Conservation (phyloP, 2,329 filamentous ascomycete genomes). For the Diplocarpon mali region DNA sequence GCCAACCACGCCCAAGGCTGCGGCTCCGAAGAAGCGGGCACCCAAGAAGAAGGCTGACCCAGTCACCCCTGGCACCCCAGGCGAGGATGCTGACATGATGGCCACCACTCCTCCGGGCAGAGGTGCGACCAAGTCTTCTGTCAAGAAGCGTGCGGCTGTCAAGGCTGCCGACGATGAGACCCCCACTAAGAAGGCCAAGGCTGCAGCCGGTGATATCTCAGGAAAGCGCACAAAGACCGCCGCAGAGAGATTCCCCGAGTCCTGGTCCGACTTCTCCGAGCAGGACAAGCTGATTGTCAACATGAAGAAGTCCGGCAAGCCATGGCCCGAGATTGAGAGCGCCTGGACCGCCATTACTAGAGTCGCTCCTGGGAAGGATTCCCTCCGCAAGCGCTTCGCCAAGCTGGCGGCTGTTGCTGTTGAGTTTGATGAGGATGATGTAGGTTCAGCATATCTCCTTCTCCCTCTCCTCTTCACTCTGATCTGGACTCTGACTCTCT, state of each 20-base stretch:
- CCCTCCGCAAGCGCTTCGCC: conserved; percentile 6
- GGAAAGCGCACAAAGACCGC: background rate
- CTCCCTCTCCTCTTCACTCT: background rate
- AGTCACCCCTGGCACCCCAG: background rate
- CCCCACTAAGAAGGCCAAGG: conserved; percentile 7
- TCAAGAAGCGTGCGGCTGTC: conserved; percentile 7
- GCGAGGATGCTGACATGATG: background rate
- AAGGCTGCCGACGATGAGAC: conserved; percentile 6
- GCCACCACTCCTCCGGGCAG: background rate
- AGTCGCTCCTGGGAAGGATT: conserved; percentile 3
- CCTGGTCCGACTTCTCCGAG: conserved; percentile 8
- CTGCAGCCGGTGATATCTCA: conserved; percentile 2
- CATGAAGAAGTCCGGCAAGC: conserved; percentile 3
- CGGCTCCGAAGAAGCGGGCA: conserved; percentile 2
- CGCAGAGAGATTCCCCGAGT: conserved; percentile 1
- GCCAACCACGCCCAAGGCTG: conserved; percentile 4
- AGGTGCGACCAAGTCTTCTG: background rate
- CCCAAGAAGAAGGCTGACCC: conserved; percentile 4
- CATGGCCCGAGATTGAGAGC: conserved; percentile 5
- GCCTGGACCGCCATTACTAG: conserved; percentile 6
- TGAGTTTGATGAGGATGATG: conserved; percentile 8
- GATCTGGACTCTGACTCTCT: background rate
- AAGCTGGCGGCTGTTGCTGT: conserved; percentile 5
- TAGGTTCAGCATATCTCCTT: conserved; percentile 2
- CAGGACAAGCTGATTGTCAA: conserved; percentile 8